Conservation (phyloP, 2,329 filamentous ascomycete species). For the Fusarium protoensiforme region DNA sequence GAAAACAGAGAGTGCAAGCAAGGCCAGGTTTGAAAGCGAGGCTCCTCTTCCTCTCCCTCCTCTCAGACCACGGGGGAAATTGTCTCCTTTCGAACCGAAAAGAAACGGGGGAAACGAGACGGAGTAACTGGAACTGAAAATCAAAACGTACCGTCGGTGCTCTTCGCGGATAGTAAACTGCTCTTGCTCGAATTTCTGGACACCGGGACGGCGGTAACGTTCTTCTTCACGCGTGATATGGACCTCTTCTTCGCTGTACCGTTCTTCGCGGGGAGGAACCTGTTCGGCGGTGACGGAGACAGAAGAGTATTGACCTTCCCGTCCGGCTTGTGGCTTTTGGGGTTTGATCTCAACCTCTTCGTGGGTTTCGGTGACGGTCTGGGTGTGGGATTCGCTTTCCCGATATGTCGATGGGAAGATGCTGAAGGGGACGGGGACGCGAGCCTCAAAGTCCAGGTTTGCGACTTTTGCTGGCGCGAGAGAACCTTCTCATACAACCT, state of each 20-base stretch:
- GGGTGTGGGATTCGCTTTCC: conserved; percentile 63
- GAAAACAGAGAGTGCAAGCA: not conserved
- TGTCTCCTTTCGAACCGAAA: not conserved
- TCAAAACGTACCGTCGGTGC: conserved; percentile 59
- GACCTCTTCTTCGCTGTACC: conserved; percentile 85
- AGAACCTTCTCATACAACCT: conserved; percentile 73
- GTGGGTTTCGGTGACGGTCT: conserved; percentile 73
- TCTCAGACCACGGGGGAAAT: not conserved
- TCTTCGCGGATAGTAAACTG: conserved; percentile 58
- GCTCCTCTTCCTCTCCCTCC: not conserved
- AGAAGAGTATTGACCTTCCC: conserved; percentile 94
- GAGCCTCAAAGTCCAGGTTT: conserved; percentile 99
- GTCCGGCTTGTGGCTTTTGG: conserved; percentile 85
- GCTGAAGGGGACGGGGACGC: conserved; percentile 99
- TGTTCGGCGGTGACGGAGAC: conserved; percentile 69
- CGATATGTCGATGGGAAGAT: conserved; percentile 99
- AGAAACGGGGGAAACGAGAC: conserved; percentile 3
- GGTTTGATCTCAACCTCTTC: conserved; percentile 91
- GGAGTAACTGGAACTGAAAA: conserved; percentile 16
- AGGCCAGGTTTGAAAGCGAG: not conserved
- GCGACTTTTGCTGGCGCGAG: conserved; percentile 78
- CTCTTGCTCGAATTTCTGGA: conserved; percentile 53
- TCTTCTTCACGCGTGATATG: conserved; percentile 82
- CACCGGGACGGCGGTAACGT: conserved; percentile 77
- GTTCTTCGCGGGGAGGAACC: conserved; percentile 70